phyloP scores from a whole-genome alignment of 202 grass and related monocot genomes.

The Cymbopogon flexuosus region DNA sequence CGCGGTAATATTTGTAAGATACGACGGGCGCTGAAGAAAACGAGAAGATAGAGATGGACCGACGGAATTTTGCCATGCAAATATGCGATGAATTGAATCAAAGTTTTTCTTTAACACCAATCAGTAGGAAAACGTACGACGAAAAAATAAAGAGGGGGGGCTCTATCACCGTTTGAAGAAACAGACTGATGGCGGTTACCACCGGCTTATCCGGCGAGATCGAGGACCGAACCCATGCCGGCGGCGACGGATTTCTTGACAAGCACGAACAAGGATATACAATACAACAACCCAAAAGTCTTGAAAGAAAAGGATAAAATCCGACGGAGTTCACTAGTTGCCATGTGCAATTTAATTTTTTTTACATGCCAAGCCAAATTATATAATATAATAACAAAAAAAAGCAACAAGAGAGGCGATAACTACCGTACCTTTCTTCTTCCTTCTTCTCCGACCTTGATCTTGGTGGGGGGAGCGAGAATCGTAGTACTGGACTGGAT shows the following conservation, averaged over 20 bases:
- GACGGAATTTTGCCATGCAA: background rate
- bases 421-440: slow-evolving; percentile 1
- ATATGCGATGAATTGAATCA: background rate
- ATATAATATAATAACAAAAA: background rate
- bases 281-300: background rate
- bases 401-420: background rate
- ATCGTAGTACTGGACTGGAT: background rate
- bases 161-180: slow-evolving; percentile 4
- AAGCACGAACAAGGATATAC: background rate
- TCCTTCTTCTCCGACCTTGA: background rate
- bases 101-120: background rate
- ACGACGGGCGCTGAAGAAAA: background rate
- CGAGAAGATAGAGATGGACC: background rate
- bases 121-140: background rate
- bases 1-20: background rate
- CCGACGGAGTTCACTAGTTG: background rate
- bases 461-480: background rate
- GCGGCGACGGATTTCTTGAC: background rate
- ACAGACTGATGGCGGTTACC: background rate
- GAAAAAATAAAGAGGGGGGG: background rate
- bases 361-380: background rate
- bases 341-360: background rate
- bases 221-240: background rate
- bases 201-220: background rate
- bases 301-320: background rate